Base-by-base conservation (phyloP, 805 yeast species). In the Cyberlindnera meyerae region DNA sequence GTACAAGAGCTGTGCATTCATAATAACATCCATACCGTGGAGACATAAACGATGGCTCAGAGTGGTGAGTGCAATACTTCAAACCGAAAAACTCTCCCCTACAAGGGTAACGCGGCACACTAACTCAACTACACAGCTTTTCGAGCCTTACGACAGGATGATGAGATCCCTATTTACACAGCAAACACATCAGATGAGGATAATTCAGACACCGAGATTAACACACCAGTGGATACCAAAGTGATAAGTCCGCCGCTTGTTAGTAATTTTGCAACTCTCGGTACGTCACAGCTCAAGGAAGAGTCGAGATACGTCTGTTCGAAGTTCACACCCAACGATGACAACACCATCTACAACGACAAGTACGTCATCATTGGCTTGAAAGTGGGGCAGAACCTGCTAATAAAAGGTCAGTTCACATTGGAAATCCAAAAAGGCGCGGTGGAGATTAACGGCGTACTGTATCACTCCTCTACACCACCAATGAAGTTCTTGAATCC, bases 391-490 rank as follows among this genome's bases (percentile, higher is more conserved):
- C 75, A 76, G 39, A 61, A 51, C 34, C 40, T 77, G 3, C 45
- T 73, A 27, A 36, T 77, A 1, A 58, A 61, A 37, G 82, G 83
- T 1, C 75, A 68, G 40, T 75, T 63, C 44, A 47, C 31, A 4
- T 33, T 77, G 17, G 50, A 51, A 4, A 57, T 77, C 0, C 68
- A 65, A 41, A 52, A 70, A 34, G 83, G 83, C 13, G 68, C 71
- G 0, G 50, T 73, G 1, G 43, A 55, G 4, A 41, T 76, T 1
- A 76, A 77, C 43, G 62, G 68, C 45, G 37, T 58, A 14, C 28
- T 52, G 1, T 57, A 57, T 47, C 68, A 49, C 48, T 63, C 57
- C 14, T 43, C 43, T 21, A 43, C 40, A 6, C 46, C 38, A 14
- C 48, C 36, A 27, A 59, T 55, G 51, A 64, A 37, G 46, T 71